Conservation (phyloP, 371 early-diverging fungal species). For the Syncephalis fuscata region DNA sequence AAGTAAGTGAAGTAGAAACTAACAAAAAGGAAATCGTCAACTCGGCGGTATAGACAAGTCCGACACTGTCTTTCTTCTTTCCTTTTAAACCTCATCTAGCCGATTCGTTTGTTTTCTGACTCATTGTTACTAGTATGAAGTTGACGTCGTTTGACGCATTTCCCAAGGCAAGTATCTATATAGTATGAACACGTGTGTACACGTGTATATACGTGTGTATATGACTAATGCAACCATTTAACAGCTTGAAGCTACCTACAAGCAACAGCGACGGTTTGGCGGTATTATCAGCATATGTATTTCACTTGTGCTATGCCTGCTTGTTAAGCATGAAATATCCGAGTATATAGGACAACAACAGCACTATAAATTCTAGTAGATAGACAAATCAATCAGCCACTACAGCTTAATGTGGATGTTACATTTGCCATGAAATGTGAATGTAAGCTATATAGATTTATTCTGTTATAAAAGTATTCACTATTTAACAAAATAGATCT, state of each 20-base stretch:
- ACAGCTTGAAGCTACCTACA: too few species aligned
- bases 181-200: background rate
- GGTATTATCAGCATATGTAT: constrained; percentile 63
- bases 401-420: constrained; percentile 74
- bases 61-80: too few species aligned
- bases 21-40: too few species aligned
- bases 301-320: constrained; percentile 32
- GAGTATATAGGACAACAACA: constrained; percentile 42
- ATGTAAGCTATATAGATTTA: constrained; percentile 18
- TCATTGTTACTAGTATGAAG: constrained; percentile 2
- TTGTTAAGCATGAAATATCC: constrained; percentile 45
- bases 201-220: constrained; percentile 15
- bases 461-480: background rate
- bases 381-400: constrained; percentile 30
- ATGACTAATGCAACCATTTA: constrained; percentile 50
- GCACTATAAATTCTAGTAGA: constrained; percentile 69
- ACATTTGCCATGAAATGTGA: constrained; percentile 82
- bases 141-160: constrained; percentile 58
- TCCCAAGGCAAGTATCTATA: constrained; percentile 56
- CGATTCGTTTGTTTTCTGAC: too few species aligned
- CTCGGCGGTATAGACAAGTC: too few species aligned
- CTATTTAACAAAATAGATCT: constrained; percentile 3
- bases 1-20: too few species aligned
- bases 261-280: constrained; percentile 17
- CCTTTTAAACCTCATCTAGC: too few species aligned